Base-by-base conservation (phyloP, 805 yeast species). In the Kodamaea lidongshanica region DNA sequence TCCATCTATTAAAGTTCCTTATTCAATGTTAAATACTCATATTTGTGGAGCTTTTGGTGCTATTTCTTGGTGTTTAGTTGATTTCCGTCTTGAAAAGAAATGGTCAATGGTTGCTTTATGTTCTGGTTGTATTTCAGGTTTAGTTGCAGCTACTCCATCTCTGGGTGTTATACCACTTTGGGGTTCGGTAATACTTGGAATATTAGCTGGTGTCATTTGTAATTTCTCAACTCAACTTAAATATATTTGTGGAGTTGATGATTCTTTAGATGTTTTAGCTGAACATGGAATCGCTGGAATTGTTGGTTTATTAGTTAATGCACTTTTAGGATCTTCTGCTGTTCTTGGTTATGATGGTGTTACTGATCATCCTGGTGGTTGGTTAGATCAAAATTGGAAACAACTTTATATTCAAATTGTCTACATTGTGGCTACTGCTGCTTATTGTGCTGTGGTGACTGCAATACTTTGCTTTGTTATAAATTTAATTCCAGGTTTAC, bases 271-370 rank as follows among this genome's bases (percentile, higher is more conserved):
- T 79, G 77, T 87, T 30, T 70, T 89, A 53, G 97, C 97, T n/a
- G 97, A 89, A 74, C 98, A 89, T 78, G 97, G 96, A 28, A 70
- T 89, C 45, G 97, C 96, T 0, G 98, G 98, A 18, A 70, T 88
- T 27, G 70, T 89, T 26, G 97, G 98, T 0, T 67, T 88, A 27
- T 35, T 89, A n/a, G 87, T 86, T 63, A 87, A 86, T 51, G 96
- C 84, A 0, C 51, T 89, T 1, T 88, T 92, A 51, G 96, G 84
- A 10, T 84, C 88, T 5, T 73, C 81, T 33, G 81, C 85, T 56
- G 94, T 92, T 32, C 73, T 89, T 39, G 96, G 95, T 10, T 79
- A 86, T 55, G 97, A 89, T 52, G 94, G 94, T 14, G 72, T 67
- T 27, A 79, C 94, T 5, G 81, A 69, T 30, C 95, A 85, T 47